Percentiles rank a stretch among this genome's conserved stretches.
Evolutionary conservation across 2,329 filamentous ascomycete genomes (phyloP).

Genomic region (Apiospora hydei): DNA sequence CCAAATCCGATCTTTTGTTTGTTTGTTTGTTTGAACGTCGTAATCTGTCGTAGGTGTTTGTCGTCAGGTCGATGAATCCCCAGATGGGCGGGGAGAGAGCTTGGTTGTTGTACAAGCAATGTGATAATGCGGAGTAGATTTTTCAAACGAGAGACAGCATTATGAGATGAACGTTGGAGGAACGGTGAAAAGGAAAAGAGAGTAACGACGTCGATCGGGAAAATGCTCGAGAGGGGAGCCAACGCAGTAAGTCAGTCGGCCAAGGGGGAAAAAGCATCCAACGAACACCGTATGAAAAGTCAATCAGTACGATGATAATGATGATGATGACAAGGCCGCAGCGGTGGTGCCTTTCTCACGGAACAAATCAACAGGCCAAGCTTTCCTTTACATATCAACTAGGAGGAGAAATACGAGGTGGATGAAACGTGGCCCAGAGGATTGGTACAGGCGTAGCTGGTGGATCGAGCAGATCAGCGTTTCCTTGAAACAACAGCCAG

Average conservation of each 20-base stretch:
- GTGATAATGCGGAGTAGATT: background rate
- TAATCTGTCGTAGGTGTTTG: background rate
- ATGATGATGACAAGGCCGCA: background rate
- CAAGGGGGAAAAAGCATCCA: background rate
- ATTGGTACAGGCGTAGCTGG: slow-evolving; percentile 16
- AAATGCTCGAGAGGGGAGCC: background rate
- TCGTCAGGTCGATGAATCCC: background rate
- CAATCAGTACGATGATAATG: background rate
- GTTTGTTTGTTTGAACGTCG: background rate
- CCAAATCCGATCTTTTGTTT: background rate
- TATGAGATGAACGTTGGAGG: background rate
- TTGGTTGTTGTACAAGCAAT: background rate
- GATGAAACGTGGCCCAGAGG: slow-evolving; percentile 15
- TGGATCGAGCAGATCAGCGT: slow-evolving; percentile 2
- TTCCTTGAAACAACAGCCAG: slow-evolving; percentile 1
- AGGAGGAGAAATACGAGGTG: slow-evolving; percentile 10
- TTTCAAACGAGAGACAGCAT: slow-evolving; percentile 14
- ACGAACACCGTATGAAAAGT: slow-evolving; percentile 8
- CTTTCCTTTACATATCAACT: slow-evolving; percentile 19
- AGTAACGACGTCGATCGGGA: background rate
- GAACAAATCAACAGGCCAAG: background rate
- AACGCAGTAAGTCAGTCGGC: background rate
- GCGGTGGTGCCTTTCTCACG: background rate
- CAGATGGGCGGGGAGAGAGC: background rate
- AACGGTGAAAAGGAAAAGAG: slow-evolving; percentile 9